phyloP scores from a whole-genome alignment of 768 basidiomycete genomes.

The Thelephora ganbajun region DNA sequence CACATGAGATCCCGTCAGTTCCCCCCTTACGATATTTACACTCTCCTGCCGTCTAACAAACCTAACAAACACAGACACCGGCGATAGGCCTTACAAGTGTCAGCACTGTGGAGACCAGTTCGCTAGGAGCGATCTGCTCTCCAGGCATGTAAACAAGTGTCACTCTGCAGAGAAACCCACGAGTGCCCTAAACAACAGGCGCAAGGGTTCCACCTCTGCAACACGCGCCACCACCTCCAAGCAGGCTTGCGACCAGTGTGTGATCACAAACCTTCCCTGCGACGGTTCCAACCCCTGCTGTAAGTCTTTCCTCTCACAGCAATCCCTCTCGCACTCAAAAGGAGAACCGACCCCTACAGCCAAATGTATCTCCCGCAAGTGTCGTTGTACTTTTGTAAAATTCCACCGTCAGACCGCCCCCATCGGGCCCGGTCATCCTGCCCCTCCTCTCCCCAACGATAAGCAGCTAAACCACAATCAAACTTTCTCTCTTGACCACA shows the following conservation, averaged over 20 bases:
- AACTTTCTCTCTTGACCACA: slow-evolving; percentile 9
- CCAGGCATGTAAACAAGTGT: slow-evolving; percentile 80
- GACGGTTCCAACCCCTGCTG: slow-evolving; percentile 72
- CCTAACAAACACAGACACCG: slow-evolving; percentile 54
- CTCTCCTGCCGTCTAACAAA: slow-evolving; percentile 1
- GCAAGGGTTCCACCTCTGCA: slow-evolving; percentile 53
- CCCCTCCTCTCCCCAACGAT: slow-evolving; percentile 12
- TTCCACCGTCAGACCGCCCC: slow-evolving; percentile 76
- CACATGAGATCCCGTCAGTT: slow-evolving; percentile 85
- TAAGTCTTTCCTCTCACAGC: slow-evolving; percentile 21
- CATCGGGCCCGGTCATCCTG: slow-evolving; percentile 55
- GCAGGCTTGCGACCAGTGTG: slow-evolving; percentile 79
- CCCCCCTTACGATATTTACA: slow-evolving; percentile 1
- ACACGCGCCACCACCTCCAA: slow-evolving; percentile 68
- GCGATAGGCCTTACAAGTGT: slow-evolving; percentile 83
- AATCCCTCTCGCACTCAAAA: slow-evolving; percentile 2
- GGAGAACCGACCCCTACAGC: slow-evolving; percentile 25
- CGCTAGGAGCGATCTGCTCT: slow-evolving; percentile 76
- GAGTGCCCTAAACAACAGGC: slow-evolving; percentile 28
- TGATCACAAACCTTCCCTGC: slow-evolving; percentile 59
- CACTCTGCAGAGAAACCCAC: slow-evolving; percentile 61
- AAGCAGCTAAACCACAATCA: slow-evolving; percentile 3
- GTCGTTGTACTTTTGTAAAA: slow-evolving; percentile 67
- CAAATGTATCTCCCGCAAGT: slow-evolving; percentile 61
- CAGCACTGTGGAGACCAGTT: slow-evolving; percentile 84